Conservation (phyloP, 2,329 filamentous ascomycete species). For the Sarocladiaceae sp. region DNA sequence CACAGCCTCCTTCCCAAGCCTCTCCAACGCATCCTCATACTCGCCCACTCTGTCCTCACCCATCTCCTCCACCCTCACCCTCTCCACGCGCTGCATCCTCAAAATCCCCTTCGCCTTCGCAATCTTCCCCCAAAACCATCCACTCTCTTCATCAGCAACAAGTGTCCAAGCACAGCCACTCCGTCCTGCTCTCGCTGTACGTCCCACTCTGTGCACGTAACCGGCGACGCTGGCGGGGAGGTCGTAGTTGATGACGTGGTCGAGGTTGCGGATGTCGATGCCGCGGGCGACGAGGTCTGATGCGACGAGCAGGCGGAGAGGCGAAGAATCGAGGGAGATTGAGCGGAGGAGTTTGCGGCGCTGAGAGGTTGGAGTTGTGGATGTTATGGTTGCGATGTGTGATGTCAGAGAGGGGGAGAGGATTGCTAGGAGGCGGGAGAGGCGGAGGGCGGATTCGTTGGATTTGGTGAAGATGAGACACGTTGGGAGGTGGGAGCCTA, state of each 20-base stretch:
- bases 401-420: constrained; percentile 55
- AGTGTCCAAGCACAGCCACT: constrained; percentile 80
- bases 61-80: constrained; percentile 44
- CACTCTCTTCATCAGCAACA: constrained; percentile 74
- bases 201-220: constrained; percentile 88
- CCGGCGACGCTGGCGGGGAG: constrained; percentile 74
- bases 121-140: constrained; percentile 90
- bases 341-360: constrained; percentile 69
- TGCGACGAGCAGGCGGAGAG: constrained; percentile 73
- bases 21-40: constrained; percentile 56
- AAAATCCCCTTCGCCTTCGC: constrained; percentile 51
- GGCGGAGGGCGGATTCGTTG: constrained; percentile 80
- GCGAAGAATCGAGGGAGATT: constrained; percentile 54
- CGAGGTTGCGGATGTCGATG: constrained; percentile 74
- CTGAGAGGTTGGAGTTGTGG: constrained; percentile 68
- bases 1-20: constrained; percentile 57
- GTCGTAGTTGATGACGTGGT: constrained; percentile 92
- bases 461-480: constrained; percentile 87
- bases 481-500: constrained; percentile 28
- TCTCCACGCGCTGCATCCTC: constrained; percentile 40
- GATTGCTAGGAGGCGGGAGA: constrained; percentile 73
- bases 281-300: constrained; percentile 93
- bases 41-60: constrained; percentile 38
- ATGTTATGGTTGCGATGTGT: constrained; percentile 68
- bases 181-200: constrained; percentile 79